phyloP scores from a whole-genome alignment of 2,329 filamentous ascomycete genomes.

The Clonostachys byssicola region DNA sequence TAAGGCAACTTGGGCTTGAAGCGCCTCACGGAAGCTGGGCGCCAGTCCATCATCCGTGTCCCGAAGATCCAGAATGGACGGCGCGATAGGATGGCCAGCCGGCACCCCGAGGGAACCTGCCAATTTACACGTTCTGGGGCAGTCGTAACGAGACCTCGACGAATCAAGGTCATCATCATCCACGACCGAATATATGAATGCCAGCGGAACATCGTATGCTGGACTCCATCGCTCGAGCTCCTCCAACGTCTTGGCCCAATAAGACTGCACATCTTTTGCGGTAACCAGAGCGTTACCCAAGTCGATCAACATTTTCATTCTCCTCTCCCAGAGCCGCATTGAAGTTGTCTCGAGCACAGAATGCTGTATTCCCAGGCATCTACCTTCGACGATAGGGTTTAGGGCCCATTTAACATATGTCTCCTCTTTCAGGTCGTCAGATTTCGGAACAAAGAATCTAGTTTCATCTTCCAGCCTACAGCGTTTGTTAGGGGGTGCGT shows the following conservation, averaged over 20 bases:
- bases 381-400: conserved; percentile 36
- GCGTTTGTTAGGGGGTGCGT: conserved; percentile 3
- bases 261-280: conserved; percentile 37
- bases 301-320: conserved; percentile 43
- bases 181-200: conserved; percentile 45
- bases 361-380: conserved; percentile 41
- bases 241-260: conserved; percentile 40
- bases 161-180: conserved; percentile 24
- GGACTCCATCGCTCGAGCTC: conserved; percentile 36
- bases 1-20: conserved; percentile 29
- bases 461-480: conserved; percentile 34
- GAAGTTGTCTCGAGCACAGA: conserved; percentile 41
- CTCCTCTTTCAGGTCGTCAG: conserved; percentile 36
- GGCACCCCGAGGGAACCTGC: conserved; percentile 43
- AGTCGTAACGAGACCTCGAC: conserved; percentile 17
- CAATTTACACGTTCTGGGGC: conserved; percentile 29
- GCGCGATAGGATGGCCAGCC: conserved; percentile 33
- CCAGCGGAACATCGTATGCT: conserved; percentile 43
- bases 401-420: conserved; percentile 44
- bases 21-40: conserved; percentile 29
- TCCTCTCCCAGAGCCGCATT: conserved; percentile 40
- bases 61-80: conserved; percentile 26
- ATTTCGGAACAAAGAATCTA: conserved; percentile 36
- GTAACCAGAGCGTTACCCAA: conserved; percentile 39
- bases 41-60: conserved; percentile 30